Evolutionary conservation across 345 rosid genomes (phyloP).

Genomic region (Gossypioides kirkii): DNA sequence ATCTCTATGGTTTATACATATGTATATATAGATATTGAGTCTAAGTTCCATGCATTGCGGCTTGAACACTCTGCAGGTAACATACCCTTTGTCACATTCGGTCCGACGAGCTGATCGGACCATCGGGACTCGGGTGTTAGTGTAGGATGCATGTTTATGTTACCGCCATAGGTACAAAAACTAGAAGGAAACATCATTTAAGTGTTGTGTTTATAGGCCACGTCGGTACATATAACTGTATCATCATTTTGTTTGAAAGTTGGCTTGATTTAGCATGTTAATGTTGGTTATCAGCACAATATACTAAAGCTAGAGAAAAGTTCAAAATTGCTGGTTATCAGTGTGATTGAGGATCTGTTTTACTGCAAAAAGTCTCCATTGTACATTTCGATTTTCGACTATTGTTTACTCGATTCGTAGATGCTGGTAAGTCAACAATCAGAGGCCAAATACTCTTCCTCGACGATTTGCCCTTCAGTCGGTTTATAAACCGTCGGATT

Average conservation of each 20-base stretch:
- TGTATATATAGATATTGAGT: constrained; percentile 47
- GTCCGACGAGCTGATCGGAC: too few relatives aligned
- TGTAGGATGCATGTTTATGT: too few relatives aligned
- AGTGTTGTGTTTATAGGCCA: constrained; percentile 91
- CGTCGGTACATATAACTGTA: constrained; percentile 67
- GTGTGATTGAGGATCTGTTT: neutral
- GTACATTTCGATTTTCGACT: neutral
- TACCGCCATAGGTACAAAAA: too few relatives aligned
- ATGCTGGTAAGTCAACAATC: constrained; percentile 97
- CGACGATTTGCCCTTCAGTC: constrained; percentile 61
- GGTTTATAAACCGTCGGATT: too few relatives aligned
- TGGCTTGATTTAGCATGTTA: neutral
- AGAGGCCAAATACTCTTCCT: constrained; percentile 98
- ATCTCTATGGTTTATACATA: neutral
- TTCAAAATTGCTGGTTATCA: constrained; percentile 5
- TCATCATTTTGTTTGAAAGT: neutral
- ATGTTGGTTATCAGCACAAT: neutral
- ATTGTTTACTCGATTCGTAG: constrained; percentile 31
- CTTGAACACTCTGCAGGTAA: constrained; percentile 52
- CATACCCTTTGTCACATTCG: neutral
- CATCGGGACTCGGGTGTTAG: neutral
- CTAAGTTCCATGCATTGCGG: constrained; percentile 53
- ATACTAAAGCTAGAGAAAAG: neutral
- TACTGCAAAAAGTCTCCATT: neutral
- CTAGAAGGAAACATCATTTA: constrained; percentile 60